These are phyloP conservation scores for Penicillium ucsense DNA, from an alignment of 495 filamentous ascomycete genomes.

Conservation along the genomic window DNA sequence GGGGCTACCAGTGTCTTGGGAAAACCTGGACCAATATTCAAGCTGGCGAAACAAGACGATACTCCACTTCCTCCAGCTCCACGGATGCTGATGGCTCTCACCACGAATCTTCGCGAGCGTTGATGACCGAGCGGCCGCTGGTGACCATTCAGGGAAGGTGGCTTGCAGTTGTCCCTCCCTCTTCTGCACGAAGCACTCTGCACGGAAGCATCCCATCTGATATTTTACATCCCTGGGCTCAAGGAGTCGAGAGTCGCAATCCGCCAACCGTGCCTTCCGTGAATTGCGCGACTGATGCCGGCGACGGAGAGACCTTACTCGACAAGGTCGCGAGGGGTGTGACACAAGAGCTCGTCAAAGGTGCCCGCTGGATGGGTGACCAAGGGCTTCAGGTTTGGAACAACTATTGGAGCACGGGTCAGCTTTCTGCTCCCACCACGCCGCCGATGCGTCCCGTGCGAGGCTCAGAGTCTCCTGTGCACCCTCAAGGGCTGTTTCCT, in stretches of 20 bases:
- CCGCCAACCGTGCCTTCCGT: conserved; percentile 67
- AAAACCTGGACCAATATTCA: conserved; percentile 84
- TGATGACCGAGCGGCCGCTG: conserved; percentile 49
- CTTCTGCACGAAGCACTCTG: conserved; percentile 59
- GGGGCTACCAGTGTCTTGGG: conserved; percentile 64
- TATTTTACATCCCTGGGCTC: conserved; percentile 42
- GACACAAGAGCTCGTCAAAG: conserved; percentile 82
- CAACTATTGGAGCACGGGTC: conserved; percentile 69
- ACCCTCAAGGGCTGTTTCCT: conserved; percentile 46
- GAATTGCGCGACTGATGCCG: conserved; percentile 66
- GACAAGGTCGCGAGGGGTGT: conserved; percentile 81
- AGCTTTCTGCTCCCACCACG: conserved; percentile 24
- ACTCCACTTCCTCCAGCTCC: conserved; percentile 46
- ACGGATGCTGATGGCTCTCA: conserved; percentile 44
- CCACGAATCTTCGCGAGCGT: conserved; percentile 36
- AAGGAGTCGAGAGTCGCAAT: conserved; percentile 58
- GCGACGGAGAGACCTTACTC: conserved; percentile 68
- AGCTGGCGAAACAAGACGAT: conserved; percentile 35
- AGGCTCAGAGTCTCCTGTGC: conserved; percentile 18
- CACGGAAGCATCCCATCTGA: conserved; percentile 43
- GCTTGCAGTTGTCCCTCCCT: conserved; percentile 72
- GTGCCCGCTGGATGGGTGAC: conserved; percentile 77
- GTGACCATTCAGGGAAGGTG: conserved; percentile 69
- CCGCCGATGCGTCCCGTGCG: conserved; percentile 18
- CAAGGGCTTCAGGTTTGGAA: conserved; percentile 82